A percentile compares a stretch with the other conserved stretches of the same genome.
phyloP scores from a whole-genome alignment of 192 early-diverging fungal genomes.

The Jimgerdemannia lactiflua region DNA sequence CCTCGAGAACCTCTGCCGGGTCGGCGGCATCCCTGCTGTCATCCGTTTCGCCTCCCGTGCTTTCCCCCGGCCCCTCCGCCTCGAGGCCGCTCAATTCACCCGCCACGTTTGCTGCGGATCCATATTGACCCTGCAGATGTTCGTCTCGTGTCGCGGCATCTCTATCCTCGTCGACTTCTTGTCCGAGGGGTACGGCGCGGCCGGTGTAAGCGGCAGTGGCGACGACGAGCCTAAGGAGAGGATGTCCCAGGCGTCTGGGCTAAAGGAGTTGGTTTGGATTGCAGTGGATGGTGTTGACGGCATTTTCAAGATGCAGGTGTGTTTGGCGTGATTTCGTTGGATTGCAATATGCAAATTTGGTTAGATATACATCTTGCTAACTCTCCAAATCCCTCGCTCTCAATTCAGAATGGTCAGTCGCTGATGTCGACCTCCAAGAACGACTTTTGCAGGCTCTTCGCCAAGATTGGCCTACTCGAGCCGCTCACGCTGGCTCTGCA shows the following conservation, averaged over 20 bases:
- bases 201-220: too few species aligned
- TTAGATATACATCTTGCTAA: too few species aligned
- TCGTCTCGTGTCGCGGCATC: conserved; percentile 55
- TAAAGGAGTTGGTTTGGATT: conserved; percentile 48
- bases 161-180: conserved; percentile 46
- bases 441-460: conserved; percentile 54
- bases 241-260: neutral
- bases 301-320: conserved; percentile 52
- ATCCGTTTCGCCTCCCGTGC: conserved; percentile 39
- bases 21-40: conserved; percentile 53
- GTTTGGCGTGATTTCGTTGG: neutral
- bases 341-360: too few species aligned
- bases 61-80: conserved; percentile 34
- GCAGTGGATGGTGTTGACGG: conserved; percentile 50
- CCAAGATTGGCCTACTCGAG: conserved; percentile 47
- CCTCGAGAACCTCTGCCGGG: conserved; percentile 48
- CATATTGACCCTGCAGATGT: conserved; percentile 50
- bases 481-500: conserved; percentile 38
- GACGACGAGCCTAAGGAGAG: too few species aligned
- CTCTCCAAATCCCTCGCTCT: too few species aligned
- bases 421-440: conserved; percentile 57
- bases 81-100: conserved; percentile 49
- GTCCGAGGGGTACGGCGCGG: conserved; percentile 36
- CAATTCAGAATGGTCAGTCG: too few species aligned
- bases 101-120: conserved; percentile 44